Evolutionary conservation across 164 flowering plant species (phyloP), one percentile per base, ranked within the genome.

Genomic region (Piper betle): DNA sequence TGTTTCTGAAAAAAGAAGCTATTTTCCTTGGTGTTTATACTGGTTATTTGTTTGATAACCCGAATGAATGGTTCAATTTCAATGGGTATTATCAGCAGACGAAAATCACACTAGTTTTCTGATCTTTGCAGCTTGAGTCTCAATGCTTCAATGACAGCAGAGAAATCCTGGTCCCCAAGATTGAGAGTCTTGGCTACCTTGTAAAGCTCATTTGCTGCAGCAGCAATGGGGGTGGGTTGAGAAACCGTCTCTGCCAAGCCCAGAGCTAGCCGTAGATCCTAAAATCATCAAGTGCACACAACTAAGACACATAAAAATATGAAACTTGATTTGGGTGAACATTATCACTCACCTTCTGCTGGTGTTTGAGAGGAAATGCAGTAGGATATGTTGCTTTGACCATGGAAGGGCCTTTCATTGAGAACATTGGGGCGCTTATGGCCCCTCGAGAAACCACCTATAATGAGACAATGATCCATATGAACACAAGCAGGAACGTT

Each of bases 381-480:
- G 98, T 83, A 12, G 95, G 92, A 66, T 86, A 91, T 19, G 43
- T 40, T n/a, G 95, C 81, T 64, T 87, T 74, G 56, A 85, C 74
- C 98, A 91, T 91, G 38, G 92, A 82, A 40, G 95, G 96, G 33
- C 96, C 98, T 76, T 91, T 91, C 65, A 74, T 71, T 2, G 82
- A 76, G 81, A 82, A 88, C 98, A 91, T 88, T 53, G 98, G 98
- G 40, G 98, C 85, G 72, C 87, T 88, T 17, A 92, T 92, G 55
- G 96, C 95, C 42, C 96, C 95, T 70, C 87, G 95, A 52, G 98
- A 81, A 5, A 89, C 78, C 2, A 92, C 95, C 98, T 88, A 79
- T 66, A 63, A 57, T 48, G 61, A 33, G 62, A 13, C 33, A 60
- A 56, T 39, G 53, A 3, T 39, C 39, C 0, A 48, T 12, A 43